Evolutionary conservation across 148 eudicot genomes (phyloP), one percentile per base, ranked within the genome.

Genomic region (Silene latifolia): DNA sequence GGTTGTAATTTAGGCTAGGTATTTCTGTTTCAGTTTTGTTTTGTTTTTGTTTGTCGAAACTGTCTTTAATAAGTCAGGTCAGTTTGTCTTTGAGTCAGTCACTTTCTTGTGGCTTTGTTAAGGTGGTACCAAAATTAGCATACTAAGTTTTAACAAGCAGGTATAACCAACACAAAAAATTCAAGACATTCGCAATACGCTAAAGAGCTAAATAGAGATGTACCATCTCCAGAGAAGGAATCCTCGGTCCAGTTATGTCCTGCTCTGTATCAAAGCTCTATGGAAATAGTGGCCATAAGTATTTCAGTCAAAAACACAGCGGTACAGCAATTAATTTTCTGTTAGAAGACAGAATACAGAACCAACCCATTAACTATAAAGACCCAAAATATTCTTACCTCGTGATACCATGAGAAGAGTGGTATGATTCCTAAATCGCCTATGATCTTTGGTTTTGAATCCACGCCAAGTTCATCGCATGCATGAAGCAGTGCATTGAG

Each of bases 251-350:
- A n/a, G n/a, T n/a, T n/a, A n/a, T n/a, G n/a, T n/a, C n/a, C n/a
- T 87, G 74, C 82, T 89, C 92, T 72, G 25, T 79, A 75, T 89
- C 93, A 76, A 89, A 89, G 79, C 88, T 89, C 93, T 89, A 82
- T n/a, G 83, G 19, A 64, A 71, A 76, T n/a, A 56, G 44, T 44
- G 23, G 20, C 25, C 57, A 74, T 29, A 20, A 46, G 75, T 53
- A 48, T 24, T 64, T 71, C 35, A 66, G 39, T 19, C 23, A 27
- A 56, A 67, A 66, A 20, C 13, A 44, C n/a, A 59, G 58, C 23
- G 39, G 14, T 62, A 39, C 11, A 10, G 76, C 32, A 72, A n/a
- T n/a, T 20, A 69, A 47, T 47, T 5, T 39, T 78, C 39, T 35
- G 46, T 29, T 53, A 74, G 35, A 35, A 75, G 21, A 63, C n/a